Evolutionary conservation across 768 basidiomycete species (phyloP).

Genomic region (Tricholoma terreum): DNA sequence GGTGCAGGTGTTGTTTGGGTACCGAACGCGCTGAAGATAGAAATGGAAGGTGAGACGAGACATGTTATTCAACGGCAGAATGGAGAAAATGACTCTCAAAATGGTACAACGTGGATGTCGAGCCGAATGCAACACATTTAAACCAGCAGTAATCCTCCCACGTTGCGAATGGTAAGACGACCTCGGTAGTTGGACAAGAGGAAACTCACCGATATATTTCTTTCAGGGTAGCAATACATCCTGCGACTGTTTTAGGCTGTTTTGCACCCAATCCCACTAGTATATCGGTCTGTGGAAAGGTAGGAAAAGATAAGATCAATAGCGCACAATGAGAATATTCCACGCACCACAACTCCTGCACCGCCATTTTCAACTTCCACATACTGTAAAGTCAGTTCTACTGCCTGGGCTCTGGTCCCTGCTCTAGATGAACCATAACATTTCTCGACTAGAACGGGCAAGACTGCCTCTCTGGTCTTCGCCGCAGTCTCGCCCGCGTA

Average conservation of each 20-base stretch:
- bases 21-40: slow-evolving; percentile 66
- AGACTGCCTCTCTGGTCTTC: slow-evolving; percentile 73
- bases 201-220: slow-evolving; percentile 79
- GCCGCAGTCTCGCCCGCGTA: slow-evolving; percentile 88
- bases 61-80: neutral
- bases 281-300: slow-evolving; percentile 58
- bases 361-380: slow-evolving; percentile 91
- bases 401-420: slow-evolving; percentile 83
- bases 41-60: neutral
- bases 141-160: neutral
- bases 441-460: slow-evolving; percentile 95
- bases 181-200: neutral
- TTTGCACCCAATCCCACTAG: slow-evolving; percentile 86
- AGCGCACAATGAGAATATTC: slow-evolving; percentile 18
- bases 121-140: neutral
- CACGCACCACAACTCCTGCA: slow-evolving; percentile 83
- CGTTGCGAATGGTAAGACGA: neutral
- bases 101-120: neutral
- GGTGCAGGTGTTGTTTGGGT: slow-evolving; percentile 68
- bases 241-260: slow-evolving; percentile 91
- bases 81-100: neutral
- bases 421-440: slow-evolving; percentile 88
- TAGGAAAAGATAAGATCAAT: slow-evolving; percentile 26
- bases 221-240: slow-evolving; percentile 70
- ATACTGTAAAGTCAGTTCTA: slow-evolving; percentile 85